A percentile compares a stretch with the other conserved stretches of the same genome.
Conservation (phyloP, 768 basidiomycete genomes). For the Mycena rebaudengoi region DNA sequence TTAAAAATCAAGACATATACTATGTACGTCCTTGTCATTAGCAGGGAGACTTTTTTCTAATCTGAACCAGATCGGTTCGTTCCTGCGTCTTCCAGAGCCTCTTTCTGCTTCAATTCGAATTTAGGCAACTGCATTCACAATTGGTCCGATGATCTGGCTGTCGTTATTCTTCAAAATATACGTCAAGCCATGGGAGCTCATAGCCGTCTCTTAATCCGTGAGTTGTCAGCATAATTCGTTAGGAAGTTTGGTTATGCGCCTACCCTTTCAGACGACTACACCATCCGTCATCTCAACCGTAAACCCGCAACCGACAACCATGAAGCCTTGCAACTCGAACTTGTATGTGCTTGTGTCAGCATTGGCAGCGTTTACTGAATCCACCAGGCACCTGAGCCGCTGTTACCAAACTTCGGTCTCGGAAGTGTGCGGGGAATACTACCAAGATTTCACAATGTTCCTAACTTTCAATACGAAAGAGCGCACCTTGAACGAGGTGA, state of each 20-base stretch:
- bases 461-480: neutral
- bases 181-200: neutral
- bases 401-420: neutral
- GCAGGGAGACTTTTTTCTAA: too few species aligned
- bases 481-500: conserved; percentile 1
- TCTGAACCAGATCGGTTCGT: too few species aligned
- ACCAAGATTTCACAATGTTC: neutral
- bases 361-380: neutral
- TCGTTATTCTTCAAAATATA: neutral
- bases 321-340: too few species aligned
- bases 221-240: neutral
- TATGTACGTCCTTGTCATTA: too few species aligned
- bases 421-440: neutral
- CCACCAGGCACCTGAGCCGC: neutral
- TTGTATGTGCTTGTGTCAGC: too few species aligned
- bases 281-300: neutral
- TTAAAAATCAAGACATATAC: neutral
- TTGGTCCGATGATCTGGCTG: neutral
- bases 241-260: neutral
- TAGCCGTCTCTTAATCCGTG: neutral
- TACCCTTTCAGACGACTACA: neutral
- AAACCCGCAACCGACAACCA: too few species aligned
- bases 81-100: too few species aligned
- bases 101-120: neutral
- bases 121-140: neutral